Evolutionary conservation across 495 filamentous ascomycete species (phyloP), one percentile per base, ranked within the genome.

Genomic region (Tuber melanosporum): DNA sequence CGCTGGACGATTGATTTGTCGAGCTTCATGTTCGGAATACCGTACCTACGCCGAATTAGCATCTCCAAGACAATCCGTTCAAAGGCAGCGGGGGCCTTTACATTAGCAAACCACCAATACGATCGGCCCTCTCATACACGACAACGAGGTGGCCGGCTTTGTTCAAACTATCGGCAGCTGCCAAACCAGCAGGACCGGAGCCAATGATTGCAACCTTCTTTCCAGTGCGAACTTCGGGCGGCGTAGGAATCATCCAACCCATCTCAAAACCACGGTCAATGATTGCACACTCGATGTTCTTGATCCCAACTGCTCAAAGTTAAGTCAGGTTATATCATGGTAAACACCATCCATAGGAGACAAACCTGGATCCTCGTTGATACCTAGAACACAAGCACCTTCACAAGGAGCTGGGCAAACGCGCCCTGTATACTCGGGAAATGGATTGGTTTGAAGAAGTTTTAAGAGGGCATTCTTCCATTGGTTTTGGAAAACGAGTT

Each of bases 21-120:
- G 44, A 99, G 91, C 88, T 99, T 99, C 95, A 99, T 99, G 88
- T 99, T 99, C 71, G 95, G 95, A 77, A 99, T 99, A 80, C 95
- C 95, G 84, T 99, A 80, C 74, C 74, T 76, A 32, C 32, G 36
- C 10, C 43, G 32, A n/a, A 74, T 41, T 39, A 74, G 91, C 32
- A 52, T 42, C 15, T 73, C 47, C 26, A 36, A 66, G 72, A 46
- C 44, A 26, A 26, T 43, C 52, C 42, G 1, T 36, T 36, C 26
- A 66, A 15, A 43, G 43, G 17, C 17, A 26, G 41, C 22, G 62
- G 70, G 44, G 41, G 32, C 2, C 20, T 66, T 20, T 62, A 91
- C 95, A 99, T 99, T 82, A 99, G 91, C 77, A 99, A 87, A 83
- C 95, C 95, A 85, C 95, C 95, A 76, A 92, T 87, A 77, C 95